These are phyloP conservation scores for Pestalotiopsis sp. DNA, from an alignment of 2,329 filamentous ascomycete genomes.

Conservation along the genomic window DNA sequence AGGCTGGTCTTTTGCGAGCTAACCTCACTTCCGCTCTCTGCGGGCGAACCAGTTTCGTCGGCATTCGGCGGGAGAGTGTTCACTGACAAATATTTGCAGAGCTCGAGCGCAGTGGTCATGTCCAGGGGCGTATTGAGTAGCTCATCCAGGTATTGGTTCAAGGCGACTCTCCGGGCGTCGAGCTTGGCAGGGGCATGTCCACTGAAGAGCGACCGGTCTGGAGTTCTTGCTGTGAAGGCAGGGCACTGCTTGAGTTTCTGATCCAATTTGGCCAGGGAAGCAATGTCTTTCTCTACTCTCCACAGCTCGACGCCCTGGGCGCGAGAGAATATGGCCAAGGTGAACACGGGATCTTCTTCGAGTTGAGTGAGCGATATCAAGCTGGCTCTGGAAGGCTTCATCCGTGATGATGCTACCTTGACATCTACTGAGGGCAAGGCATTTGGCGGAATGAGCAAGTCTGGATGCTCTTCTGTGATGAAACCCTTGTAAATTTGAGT, in stretches of 20 bases:
- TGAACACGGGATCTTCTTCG: slow-evolving; percentile 94
- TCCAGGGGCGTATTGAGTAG: slow-evolving; percentile 82
- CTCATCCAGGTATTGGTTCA: slow-evolving; percentile 84
- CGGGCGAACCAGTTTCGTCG: slow-evolving; percentile 50
- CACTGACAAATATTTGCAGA: slow-evolving; percentile 84
- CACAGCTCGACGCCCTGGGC: slow-evolving; percentile 79
- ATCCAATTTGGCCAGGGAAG: slow-evolving; percentile 79
- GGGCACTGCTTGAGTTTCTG: slow-evolving; percentile 73
- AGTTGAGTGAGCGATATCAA: slow-evolving; percentile 75
- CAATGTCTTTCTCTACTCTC: slow-evolving; percentile 90
- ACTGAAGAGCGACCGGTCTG: slow-evolving; percentile 82
- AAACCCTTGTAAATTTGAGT: slow-evolving; percentile 72
- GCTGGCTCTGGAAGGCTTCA: slow-evolving; percentile 87
- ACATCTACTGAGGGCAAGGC: slow-evolving; percentile 83
- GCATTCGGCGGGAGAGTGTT: slow-evolving; percentile 62
- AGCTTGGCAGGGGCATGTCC: slow-evolving; percentile 93
- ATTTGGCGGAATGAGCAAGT: slow-evolving; percentile 82
- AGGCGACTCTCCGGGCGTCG: slow-evolving; percentile 76
- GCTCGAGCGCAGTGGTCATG: slow-evolving; percentile 70
- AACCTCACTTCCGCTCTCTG: slow-evolving; percentile 37
- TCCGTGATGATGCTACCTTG: slow-evolving; percentile 88
- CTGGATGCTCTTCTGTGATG: slow-evolving; percentile 82
- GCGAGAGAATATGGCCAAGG: slow-evolving; percentile 79
- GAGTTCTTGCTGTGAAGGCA: slow-evolving; percentile 73
- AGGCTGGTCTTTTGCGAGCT: slow-evolving; percentile 49